Base-by-base conservation (phyloP, 306 rosid species). In the Quercus suber region DNA sequence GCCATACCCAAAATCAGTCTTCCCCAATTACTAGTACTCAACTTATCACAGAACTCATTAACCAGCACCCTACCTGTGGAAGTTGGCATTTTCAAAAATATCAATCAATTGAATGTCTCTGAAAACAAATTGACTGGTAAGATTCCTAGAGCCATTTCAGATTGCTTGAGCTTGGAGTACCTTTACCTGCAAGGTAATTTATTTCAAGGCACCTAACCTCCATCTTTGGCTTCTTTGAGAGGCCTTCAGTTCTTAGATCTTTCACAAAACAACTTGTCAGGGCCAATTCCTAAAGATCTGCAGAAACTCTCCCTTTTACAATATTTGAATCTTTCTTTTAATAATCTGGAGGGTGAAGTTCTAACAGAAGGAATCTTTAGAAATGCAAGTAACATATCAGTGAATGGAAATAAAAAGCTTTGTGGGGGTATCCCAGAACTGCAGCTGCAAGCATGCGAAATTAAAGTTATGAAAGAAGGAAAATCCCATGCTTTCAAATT, bases 291-390 rank as follows among this genome's bases (percentile, higher is more conserved):
- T 11, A 6, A 61, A n/a, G 74, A 2, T 41, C 3, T 88, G 0
- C 70, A 86, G 3, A 74, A 80, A 4, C 19, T 82, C 33, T 14
- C 45, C 1, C 5, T 27, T 11, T 41, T 84, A 3, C 1, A 17
- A 0, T 55, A 79, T 71, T 33, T 90, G 78, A 84, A 86, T 76
- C 41, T 84, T 60, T 88, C 91, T 4, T 88, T 77, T 28, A 90
- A 86, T 41, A 51, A 31, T 30, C 56, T 88, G 27, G 88, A 75
- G 4, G 92, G 94, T 0, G 86, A 79, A 55, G 90, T 90, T 0
- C 86, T 83, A 69, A 81, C 53, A 1, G 4, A 70, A 37, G 91
- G 90, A 11, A 79, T 72, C 6, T 88, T 90, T 11, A 1, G 1
- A 33, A 88, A 88, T 57, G 35, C 65, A 15, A 86, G 75, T 11